Evolutionary conservation across 169 alveolate species (phyloP), one percentile per base, ranked within the genome.

Genomic region (Plasmodium berghei): DNA sequence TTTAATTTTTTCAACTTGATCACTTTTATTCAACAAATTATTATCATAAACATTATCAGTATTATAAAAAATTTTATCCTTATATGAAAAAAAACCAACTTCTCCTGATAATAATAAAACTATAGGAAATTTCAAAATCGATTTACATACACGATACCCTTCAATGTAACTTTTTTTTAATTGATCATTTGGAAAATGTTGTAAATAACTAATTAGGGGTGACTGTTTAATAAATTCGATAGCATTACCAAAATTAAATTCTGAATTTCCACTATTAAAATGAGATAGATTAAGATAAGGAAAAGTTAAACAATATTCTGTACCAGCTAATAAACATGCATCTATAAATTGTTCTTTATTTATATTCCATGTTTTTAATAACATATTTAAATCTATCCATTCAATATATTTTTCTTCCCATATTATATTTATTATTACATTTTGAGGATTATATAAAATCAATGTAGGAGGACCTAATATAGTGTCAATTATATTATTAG

Each of bases 281-380:
- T 91, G 88, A 52, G 85, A 74, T 77, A 92, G 77, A 16, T 89
- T 71, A 28, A 92, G 62, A 24, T 59, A 74, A 1, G 95, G 95
- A 72, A 88, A 92, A 45, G 95, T 94, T 26, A 94, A 75, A 40
- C 95, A 94, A 54, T 94, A 93, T 67, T 94, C 96, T 8, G 96
- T 94, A 18, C 96, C 96, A 16, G 96, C 95, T 59, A 94, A 49
- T 49, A 94, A 45, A 40, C 95, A 92, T 0, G 92, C 93, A 80
- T 94, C 95, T 8, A 92, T 74, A 24, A 94, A 72, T 62, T 94
- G 96, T 9, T 90, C 92, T 24, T 56, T 75, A 28, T 80, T 90
- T 52, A 94, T 54, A 24, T 88, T 93, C 94, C 89, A 71, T 8
- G 52, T 40, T 40, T 87, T 54, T 52, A 94, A 73, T 34, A 94